phyloP scores from a whole-genome alignment of 2,329 filamentous ascomycete species.

The Clarireedia monteithiana region DNA sequence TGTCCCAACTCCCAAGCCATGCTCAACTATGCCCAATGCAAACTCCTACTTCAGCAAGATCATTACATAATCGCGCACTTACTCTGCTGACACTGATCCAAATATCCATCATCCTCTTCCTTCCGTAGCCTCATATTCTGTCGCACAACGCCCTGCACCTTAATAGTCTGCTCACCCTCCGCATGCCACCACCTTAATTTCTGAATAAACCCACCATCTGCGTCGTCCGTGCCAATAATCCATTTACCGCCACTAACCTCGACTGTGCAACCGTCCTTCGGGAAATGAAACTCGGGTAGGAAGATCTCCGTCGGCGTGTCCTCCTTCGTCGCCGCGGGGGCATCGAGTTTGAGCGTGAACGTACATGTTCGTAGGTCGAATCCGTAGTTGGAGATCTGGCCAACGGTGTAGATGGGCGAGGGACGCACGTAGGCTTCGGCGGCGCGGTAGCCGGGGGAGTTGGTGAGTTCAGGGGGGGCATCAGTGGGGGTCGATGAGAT shows the following conservation, averaged over 20 bases:
- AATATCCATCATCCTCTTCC: constrained; percentile 64
- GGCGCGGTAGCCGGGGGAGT: constrained; percentile 69
- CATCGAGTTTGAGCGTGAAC: constrained; percentile 65
- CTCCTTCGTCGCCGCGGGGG: constrained; percentile 50
- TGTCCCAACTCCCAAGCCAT: too few relatives aligned
- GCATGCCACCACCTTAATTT: constrained; percentile 88
- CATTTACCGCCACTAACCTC: constrained; percentile 81
- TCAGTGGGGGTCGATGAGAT: constrained; percentile 52
- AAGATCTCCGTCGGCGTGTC: constrained; percentile 73
- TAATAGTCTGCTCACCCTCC: constrained; percentile 73
- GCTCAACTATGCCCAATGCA: neutral
- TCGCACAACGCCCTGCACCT: constrained; percentile 64
- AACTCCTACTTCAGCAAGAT: neutral
- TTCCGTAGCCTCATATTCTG: constrained; percentile 44
- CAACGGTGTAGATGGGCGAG: constrained; percentile 67
- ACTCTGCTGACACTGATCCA: constrained; percentile 56
- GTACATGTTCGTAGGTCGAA: constrained; percentile 77
- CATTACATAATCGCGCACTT: constrained; percentile 15
- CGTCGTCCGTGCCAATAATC: constrained; percentile 70
- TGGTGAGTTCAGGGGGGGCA: constrained; percentile 49
- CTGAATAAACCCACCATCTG: constrained; percentile 63
- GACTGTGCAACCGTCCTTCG: constrained; percentile 62
- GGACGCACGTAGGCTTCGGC: constrained; percentile 91
- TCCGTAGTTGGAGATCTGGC: constrained; percentile 60
- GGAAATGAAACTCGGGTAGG: constrained; percentile 89